Base-by-base conservation (phyloP, 176 grass and related monocot species). In the Oryza punctata region DNA sequence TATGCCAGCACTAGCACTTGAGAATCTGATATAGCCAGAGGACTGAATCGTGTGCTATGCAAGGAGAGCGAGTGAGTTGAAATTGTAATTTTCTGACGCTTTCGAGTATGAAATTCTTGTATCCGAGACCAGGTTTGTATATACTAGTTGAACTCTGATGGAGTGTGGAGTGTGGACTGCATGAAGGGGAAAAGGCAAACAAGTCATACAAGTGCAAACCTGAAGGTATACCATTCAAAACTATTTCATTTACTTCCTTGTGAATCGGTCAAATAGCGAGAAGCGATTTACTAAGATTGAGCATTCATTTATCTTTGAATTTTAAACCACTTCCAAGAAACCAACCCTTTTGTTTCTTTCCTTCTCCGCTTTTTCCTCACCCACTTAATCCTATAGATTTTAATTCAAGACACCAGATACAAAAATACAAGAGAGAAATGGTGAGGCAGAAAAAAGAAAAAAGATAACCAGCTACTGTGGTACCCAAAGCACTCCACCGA, bases 301-400 rank as follows among this genome's bases (percentile, higher is more conserved):
- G 18, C 44, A 60, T 82, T 33, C 26, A 43, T 79, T 83, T 71
- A 69, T 61, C 59, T 70, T 84, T 35, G 37, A 52, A 12, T 73
- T 73, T 65, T 72, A 29, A 79, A 79, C 69, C 33, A 68, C 88
- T 90, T 87, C 54, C 75, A 90, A 80, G 80, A 80, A 87, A 80
- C 84, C 80, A 75, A 28, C 54, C 49, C 7, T 84, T 78, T 69
- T 85, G 41, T 85, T 85, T 77, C 14, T 87, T 67, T 79, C 69
- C 64, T 43, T 75, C 54, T 73, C 63, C n/a, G n/a, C n/a, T n/a
- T n/a, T 81, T 84, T 45, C 59, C 38, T 32, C 52, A 6, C 28
- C 49, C 63, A 41, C 77, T 64, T 69, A 28, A 69, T 70, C 65
- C 75, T 84, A 80, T 79, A 79, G 37, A 29, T 65, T 57, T 44